A percentile compares a stretch with the other conserved stretches of the same genome.
These are phyloP conservation scores for Chrysanthemum makinoi DNA, from an alignment of 129 eudicot genomes.

Conservation along the genomic window DNA sequence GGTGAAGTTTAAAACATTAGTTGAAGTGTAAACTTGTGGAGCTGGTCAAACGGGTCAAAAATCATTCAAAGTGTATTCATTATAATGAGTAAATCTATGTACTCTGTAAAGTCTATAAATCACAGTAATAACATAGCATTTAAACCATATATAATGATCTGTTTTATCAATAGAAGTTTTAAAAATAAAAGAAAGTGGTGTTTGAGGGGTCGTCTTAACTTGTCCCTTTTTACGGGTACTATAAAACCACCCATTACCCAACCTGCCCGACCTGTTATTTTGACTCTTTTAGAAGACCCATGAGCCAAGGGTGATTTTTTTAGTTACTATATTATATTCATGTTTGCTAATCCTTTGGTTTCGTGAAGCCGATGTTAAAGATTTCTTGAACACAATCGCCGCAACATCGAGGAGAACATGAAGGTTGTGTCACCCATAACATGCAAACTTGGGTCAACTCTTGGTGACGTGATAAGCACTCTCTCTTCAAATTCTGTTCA, in stretches of 20 bases:
- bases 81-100: no score
- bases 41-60: neutral
- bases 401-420: slow-evolving; percentile 40
- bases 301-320: neutral
- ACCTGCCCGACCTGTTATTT: neutral
- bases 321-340: neutral
- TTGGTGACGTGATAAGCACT: slow-evolving; percentile 60
- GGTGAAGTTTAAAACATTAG: no score
- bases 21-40: no score
- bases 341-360: slow-evolving; percentile 19
- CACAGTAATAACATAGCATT: no score
- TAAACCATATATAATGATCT: no score
- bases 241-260: no score
- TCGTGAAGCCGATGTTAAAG: slow-evolving; percentile 61
- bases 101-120: no score
- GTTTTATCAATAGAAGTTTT: no score
- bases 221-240: no score
- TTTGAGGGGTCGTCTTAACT: no score
- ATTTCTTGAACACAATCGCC: slow-evolving; percentile 61
- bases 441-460: slow-evolving; percentile 65
- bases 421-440: slow-evolving; percentile 59
- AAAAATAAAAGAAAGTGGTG: no score
- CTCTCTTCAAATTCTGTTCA: slow-evolving; percentile 68
- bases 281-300: no score
- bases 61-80: neutral